Conservation (phyloP, 139 green algal genomes). For the Picochlorum sp. region DNA sequence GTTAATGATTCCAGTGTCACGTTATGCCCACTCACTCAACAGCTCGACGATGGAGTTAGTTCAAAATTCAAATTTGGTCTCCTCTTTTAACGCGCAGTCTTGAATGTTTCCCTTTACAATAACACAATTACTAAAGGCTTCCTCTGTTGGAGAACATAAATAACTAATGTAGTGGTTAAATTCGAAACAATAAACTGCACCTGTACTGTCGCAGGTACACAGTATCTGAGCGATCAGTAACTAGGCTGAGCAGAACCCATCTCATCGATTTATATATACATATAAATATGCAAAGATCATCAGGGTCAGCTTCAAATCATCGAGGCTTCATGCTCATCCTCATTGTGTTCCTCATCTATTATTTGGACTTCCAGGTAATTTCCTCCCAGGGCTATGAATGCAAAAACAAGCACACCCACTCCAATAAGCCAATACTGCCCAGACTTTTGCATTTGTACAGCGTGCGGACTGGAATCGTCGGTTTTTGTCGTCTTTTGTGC, state of each 20-base stretch:
- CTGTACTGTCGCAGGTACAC: too few relatives aligned
- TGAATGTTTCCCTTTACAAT: too few relatives aligned
- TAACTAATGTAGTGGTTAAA: too few relatives aligned
- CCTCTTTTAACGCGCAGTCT: too few relatives aligned
- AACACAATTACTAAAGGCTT: too few relatives aligned
- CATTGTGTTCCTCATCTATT: neutral
- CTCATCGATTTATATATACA: neutral
- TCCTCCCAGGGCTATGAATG: slow-evolving; percentile 8
- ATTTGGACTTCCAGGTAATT: slow-evolving; percentile 16
- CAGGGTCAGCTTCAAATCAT: neutral
- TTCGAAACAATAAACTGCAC: too few relatives aligned
- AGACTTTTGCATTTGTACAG: slow-evolving; percentile 2
- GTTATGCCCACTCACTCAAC: too few relatives aligned
- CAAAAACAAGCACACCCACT: slow-evolving; percentile 11
- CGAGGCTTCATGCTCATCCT: neutral
- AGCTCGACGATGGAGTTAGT: too few relatives aligned
- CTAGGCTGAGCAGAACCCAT: neutral
- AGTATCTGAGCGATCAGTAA: neutral
- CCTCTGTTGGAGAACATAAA: too few relatives aligned
- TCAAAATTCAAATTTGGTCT: too few relatives aligned
- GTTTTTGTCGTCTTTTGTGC: neutral
- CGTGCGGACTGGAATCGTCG: neutral
- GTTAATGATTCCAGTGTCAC: too few relatives aligned
- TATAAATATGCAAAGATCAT: neutral
- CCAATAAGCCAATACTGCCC: slow-evolving; percentile 22